Conservation (phyloP, 2,329 filamentous ascomycete genomes). For the Fusarium verrucosum region DNA sequence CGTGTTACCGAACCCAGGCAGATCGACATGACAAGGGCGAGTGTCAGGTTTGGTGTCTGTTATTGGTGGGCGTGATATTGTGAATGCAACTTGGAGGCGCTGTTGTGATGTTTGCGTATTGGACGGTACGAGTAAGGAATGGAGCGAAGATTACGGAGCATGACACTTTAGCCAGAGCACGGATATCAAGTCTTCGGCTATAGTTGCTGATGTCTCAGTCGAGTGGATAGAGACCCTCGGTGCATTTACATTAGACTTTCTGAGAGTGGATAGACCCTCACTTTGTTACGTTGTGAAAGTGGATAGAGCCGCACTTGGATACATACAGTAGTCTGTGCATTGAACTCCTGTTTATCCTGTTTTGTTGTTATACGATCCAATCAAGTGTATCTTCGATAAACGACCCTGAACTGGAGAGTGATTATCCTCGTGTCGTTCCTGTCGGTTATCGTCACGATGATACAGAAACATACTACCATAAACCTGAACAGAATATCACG, state of each 20-base stretch:
- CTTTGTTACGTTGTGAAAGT: too few species aligned
- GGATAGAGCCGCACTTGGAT: too few species aligned
- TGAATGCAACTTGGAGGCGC: too few species aligned
- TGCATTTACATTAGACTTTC: not conserved
- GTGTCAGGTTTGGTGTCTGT: not conserved
- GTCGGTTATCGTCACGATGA: too few species aligned
- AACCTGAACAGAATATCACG: conserved; percentile 1
- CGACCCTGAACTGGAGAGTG: not conserved
- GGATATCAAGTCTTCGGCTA: not conserved
- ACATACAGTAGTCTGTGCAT: not conserved
- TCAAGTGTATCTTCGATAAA: not conserved
- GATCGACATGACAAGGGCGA: conserved; percentile 10
- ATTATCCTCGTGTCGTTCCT: not conserved
- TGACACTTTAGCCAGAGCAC: not conserved
- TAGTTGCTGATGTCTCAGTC: not conserved
- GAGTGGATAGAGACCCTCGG: not conserved
- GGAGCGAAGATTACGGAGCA: not conserved
- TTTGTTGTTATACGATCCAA: not conserved
- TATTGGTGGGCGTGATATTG: conserved; percentile 4
- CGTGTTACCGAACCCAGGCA: conserved; percentile 28
- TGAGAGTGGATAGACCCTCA: not conserved
- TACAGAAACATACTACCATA: not conserved
- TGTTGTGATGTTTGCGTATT: not conserved
- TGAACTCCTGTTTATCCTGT: not conserved
- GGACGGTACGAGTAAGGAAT: conserved; percentile 1